Conservation (phyloP, 2,329 filamentous ascomycete genomes). For the Alternaria incomplexa region DNA sequence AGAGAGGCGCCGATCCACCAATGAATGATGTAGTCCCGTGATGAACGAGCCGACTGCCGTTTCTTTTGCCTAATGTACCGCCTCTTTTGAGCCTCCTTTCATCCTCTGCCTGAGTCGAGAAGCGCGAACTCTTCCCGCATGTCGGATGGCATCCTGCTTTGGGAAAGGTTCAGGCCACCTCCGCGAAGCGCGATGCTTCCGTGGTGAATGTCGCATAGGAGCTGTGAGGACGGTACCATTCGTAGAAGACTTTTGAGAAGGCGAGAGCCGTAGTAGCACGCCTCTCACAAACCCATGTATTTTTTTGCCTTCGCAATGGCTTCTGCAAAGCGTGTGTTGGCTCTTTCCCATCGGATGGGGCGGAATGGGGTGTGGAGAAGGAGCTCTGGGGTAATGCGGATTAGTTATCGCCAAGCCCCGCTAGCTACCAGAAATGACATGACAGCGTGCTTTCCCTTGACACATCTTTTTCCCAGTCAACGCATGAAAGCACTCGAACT, state of each 20-base stretch:
- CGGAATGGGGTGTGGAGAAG: constrained; percentile 10
- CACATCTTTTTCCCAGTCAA: not conserved
- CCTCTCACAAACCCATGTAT: too few relatives aligned
- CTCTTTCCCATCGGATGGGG: not conserved
- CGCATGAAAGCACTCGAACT: accelerated
- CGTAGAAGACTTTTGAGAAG: too few relatives aligned
- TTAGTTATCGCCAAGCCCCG: constrained; percentile 5
- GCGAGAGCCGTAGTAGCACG: too few relatives aligned
- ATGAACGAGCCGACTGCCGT: constrained; percentile 7
- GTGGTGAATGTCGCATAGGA: constrained; percentile 1
- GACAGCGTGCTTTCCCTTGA: not conserved
- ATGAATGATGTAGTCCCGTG: constrained; percentile 10
- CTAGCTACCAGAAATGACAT: not conserved
- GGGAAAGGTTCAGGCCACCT: not conserved
- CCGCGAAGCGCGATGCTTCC: not conserved
- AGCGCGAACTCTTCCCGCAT: not conserved
- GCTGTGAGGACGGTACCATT: not conserved
- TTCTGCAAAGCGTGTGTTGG: not conserved
- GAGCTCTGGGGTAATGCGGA: constrained; percentile 14
- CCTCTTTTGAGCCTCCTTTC: not conserved
- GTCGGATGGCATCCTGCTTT: constrained; percentile 11
- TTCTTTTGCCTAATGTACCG: constrained; percentile 4
- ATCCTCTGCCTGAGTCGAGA: constrained; percentile 1
- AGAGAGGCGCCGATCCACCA: constrained; percentile 11
- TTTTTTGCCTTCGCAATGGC: not conserved